Evolutionary conservation across 805 yeast species (phyloP), one percentile per base, ranked within the genome.

Genomic region (Dipodascus geniculatus): DNA sequence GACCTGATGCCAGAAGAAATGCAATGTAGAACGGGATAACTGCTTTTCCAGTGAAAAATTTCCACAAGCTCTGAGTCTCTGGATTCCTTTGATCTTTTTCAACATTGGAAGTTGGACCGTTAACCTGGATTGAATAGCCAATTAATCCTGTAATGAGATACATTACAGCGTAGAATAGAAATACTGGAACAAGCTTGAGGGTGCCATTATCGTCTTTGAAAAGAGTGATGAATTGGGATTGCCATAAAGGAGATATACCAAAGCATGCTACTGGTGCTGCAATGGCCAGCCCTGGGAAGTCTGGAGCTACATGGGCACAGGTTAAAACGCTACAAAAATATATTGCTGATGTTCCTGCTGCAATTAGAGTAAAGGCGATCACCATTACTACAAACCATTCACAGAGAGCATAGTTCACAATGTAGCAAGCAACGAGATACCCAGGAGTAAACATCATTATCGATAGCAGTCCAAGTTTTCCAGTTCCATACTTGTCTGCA

Each of bases 191-290:
- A 1, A 59, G 57, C 23, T 56, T 58, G 49, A 52, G 50, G 17
- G n/a, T 57, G 23, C 22, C 61, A 0, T 56, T 58, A 2, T 57
- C 35, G 22, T 57, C 61, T 51, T 68, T 57, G 58, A 66, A 66
- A 60, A 81, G 72, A 64, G 67, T 70, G 22, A 75, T 63, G 49
- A 79, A 63, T 64, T 82, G 89, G 0, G 96, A 77, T 2, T 86
- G 85, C 49, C 90, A 67, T 53, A 91, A 71, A 1, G 95, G 78
- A 3, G 95, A 84, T 28, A 88, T 62, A 1, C 98, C 99, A 66
- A 85, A 90, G 57, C 84, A 84, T 0, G 95, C 79, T 1, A 91
- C 90, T 0, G 99, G 99, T 49, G 86, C 76, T 52, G 95, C 84
- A 48, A 91, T 87, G 28, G 96, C 85, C 54, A 91, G 68, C 1